phyloP scores from a whole-genome alignment of 805 yeast genomes.

The Nakazawaea pomicola region DNA sequence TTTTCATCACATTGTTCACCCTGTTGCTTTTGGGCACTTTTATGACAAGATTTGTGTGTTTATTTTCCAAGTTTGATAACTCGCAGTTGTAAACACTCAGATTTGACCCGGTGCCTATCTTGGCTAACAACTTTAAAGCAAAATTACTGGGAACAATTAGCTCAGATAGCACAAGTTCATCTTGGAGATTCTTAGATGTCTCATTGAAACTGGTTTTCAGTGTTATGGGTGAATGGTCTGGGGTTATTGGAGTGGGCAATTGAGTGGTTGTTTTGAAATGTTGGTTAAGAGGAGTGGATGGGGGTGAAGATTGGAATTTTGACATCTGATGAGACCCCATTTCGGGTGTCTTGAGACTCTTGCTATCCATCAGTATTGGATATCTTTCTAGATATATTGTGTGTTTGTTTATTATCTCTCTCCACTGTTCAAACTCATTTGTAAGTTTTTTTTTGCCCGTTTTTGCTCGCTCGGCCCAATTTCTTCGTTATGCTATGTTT shows the following conservation, averaged over 20 bases:
- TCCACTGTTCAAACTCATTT: too few relatives aligned
- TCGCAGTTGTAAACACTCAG: neutral
- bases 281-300: neutral
- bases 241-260: neutral
- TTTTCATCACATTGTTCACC: slow-evolving; percentile 1
- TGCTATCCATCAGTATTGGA: too few relatives aligned
- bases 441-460: too few relatives aligned
- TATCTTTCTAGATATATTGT: too few relatives aligned
- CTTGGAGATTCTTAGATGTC: slow-evolving; percentile 6
- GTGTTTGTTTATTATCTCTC: too few relatives aligned
- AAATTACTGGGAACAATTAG: neutral
- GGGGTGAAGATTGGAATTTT: neutral
- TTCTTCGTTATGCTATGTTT: too few relatives aligned
- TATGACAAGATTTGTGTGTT: neutral
- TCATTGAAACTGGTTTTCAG: too few relatives aligned
- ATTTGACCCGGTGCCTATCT: slow-evolving; percentile 2
- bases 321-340: neutral
- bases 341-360: too few relatives aligned
- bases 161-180: slow-evolving; percentile 2
- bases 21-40: slow-evolving; percentile 3
- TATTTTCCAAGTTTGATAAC: neutral
- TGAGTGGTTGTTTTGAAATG: neutral
- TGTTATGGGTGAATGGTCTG: too few relatives aligned
- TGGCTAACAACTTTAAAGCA: neutral
- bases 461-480: too few relatives aligned